Conservation (phyloP, 225 moss, liverwort and hornwort genomes). For the Bryum argenteum region DNA sequence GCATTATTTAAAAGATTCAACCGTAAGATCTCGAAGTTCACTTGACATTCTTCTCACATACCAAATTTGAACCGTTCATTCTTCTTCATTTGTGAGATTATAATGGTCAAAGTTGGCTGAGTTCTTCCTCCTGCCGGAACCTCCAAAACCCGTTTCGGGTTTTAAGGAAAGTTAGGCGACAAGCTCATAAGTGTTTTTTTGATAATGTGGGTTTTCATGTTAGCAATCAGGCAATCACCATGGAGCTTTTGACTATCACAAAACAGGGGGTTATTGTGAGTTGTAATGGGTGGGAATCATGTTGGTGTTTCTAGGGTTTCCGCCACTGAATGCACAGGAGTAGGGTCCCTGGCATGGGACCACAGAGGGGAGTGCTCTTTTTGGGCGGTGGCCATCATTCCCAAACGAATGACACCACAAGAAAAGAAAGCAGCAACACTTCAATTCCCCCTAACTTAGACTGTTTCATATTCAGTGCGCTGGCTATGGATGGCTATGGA, state of each 20-base stretch:
- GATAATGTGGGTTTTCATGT: too few relatives aligned
- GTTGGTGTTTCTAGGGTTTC: conserved; percentile 11
- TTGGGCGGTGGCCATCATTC: conserved; percentile 49
- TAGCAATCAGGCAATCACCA: background rate
- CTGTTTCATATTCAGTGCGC: background rate
- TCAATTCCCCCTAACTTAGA: background rate
- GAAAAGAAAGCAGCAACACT: background rate
- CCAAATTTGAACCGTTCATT: too few relatives aligned
- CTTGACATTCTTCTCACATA: too few relatives aligned
- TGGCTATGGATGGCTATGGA: too few relatives aligned
- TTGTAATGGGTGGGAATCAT: background rate
- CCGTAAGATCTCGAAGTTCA: too few relatives aligned
- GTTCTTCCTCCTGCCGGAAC: too few relatives aligned
- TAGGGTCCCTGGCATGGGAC: background rate
- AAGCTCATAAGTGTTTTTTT: too few relatives aligned
- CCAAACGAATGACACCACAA: conserved; percentile 11
- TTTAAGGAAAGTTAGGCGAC: too few relatives aligned
- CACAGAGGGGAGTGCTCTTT: conserved; percentile 9
- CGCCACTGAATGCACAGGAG: background rate
- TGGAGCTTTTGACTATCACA: background rate
- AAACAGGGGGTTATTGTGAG: background rate
- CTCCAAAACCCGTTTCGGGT: too few relatives aligned
- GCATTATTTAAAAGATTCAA: too few relatives aligned
- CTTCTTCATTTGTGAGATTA: too few relatives aligned
- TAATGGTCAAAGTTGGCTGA: too few relatives aligned